phyloP scores from a whole-genome alignment of 2,329 filamentous ascomycete genomes.

The Xenoacremonium recifei region DNA sequence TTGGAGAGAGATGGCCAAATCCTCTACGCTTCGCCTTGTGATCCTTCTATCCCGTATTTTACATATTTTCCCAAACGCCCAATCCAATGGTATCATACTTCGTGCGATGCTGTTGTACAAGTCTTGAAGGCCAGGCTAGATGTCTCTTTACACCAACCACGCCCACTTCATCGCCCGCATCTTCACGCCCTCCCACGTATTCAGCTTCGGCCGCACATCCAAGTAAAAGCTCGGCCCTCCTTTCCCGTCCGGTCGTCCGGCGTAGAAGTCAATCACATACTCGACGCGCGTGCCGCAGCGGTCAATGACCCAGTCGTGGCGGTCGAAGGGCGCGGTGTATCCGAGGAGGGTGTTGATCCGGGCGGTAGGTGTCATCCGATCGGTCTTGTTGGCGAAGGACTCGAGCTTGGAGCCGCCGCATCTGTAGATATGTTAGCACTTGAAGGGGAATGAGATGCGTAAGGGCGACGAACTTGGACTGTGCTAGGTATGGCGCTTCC shows the following conservation, averaged over 20 bases:
- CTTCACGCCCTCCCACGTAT: constrained; percentile 65
- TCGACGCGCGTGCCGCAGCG: constrained; percentile 82
- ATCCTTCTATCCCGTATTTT: constrained; percentile 16
- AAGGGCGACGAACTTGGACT: constrained; percentile 48
- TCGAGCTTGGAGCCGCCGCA: constrained; percentile 78
- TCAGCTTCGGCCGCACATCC: constrained; percentile 67
- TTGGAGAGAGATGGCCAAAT: constrained; percentile 17
- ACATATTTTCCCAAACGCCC: constrained; percentile 27
- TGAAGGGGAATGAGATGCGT: too few species aligned
- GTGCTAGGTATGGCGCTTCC: constrained; percentile 68
- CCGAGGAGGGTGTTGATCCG: constrained; percentile 79
- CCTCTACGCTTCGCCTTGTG: constrained; percentile 2
- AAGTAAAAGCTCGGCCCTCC: constrained; percentile 60
- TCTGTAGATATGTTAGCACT: constrained; percentile 22
- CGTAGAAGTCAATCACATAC: constrained; percentile 98
- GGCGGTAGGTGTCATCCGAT: constrained; percentile 75
- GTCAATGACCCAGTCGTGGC: constrained; percentile 97
- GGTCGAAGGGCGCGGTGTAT: constrained; percentile 90
- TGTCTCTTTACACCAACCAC: constrained; percentile 42
- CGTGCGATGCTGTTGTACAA: constrained; percentile 6
- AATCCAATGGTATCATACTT: constrained; percentile 19
- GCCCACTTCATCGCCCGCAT: constrained; percentile 57
- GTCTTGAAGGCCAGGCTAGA: constrained; percentile 10
- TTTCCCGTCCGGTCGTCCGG: constrained; percentile 55
- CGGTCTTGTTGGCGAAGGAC: constrained; percentile 74